Percentiles rank a stretch among this genome's conserved stretches.
These are phyloP conservation scores for Balakata baccata DNA, from an alignment of 345 rosid genomes.

Conservation along the genomic window DNA sequence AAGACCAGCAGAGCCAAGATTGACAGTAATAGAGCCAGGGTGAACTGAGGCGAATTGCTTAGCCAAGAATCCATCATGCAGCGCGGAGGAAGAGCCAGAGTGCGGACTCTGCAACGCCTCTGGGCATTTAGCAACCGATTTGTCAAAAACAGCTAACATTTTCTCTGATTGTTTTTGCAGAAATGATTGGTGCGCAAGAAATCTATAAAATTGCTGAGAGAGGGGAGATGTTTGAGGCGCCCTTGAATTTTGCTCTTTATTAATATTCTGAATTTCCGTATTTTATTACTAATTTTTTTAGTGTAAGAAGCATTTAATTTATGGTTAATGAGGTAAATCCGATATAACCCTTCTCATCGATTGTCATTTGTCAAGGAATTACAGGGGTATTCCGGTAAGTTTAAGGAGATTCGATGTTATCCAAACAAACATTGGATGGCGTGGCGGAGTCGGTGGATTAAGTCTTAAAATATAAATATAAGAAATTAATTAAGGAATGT, in stretches of 20 bases:
- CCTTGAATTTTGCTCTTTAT: too few relatives aligned
- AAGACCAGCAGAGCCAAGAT: conserved; percentile 71
- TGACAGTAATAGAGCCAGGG: conserved; percentile 61
- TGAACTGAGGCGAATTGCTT: conserved; percentile 51
- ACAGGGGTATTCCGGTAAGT: not conserved
- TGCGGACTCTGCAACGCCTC: conserved; percentile 64
- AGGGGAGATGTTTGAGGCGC: not conserved
- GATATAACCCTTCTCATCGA: too few relatives aligned
- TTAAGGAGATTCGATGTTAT: not conserved
- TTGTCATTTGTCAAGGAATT: not conserved
- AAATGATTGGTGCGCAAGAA: not conserved
- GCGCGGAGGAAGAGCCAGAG: conserved; percentile 46
- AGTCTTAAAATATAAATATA: not conserved
- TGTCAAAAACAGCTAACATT: conserved; percentile 91
- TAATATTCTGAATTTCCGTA: too few relatives aligned
- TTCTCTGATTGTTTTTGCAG: not conserved
- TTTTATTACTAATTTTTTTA: too few relatives aligned
- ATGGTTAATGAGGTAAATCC: too few relatives aligned
- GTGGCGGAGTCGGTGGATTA: not conserved
- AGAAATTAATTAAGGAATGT: not conserved
- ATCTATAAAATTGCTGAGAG: not conserved
- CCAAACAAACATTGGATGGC: too few relatives aligned
- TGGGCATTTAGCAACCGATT: conserved; percentile 76
- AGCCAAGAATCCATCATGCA: conserved; percentile 63
- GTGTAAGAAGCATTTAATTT: too few relatives aligned